phyloP scores from a whole-genome alignment of 2,329 filamentous ascomycete genomes.

The Colletotrichum chlorophyti region DNA sequence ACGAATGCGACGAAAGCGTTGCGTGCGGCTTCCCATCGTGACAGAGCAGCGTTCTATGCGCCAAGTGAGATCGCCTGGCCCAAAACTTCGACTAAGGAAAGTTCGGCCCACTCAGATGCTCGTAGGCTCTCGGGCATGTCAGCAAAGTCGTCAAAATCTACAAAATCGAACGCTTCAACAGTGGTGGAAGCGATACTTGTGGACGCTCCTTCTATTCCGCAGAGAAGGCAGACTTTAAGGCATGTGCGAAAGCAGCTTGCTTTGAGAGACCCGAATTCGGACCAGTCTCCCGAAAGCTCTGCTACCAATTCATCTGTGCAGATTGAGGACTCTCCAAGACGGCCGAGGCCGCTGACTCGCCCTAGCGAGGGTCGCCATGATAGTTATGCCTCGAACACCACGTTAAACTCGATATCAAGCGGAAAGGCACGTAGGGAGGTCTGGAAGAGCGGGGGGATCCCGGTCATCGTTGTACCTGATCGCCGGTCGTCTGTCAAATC shows the following conservation, averaged over 20 bases:
- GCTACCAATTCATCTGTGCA: conserved; percentile 46
- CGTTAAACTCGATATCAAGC: conserved; percentile 58
- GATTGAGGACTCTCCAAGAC: conserved; percentile 37
- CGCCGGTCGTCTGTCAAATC: conserved; percentile 61
- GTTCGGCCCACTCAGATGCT: conserved; percentile 49
- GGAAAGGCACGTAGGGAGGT: conserved; percentile 64
- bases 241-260: conserved; percentile 64
- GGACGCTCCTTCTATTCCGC: conserved; percentile 51
- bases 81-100: conserved; percentile 44
- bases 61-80: conserved; percentile 40
- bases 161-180: conserved; percentile 60
- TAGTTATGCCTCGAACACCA: conserved; percentile 56
- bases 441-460: conserved; percentile 65
- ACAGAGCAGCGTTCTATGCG: conserved; percentile 46
- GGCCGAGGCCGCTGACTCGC: conserved; percentile 36
- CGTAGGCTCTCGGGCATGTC: conserved; percentile 62
- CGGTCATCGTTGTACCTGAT: conserved; percentile 68
- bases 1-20: conserved; percentile 60
- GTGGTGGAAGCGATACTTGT: conserved; percentile 65
- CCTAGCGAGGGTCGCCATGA: conserved; percentile 45
- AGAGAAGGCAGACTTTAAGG: conserved; percentile 61
- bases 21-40: conserved; percentile 53
- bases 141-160: conserved; percentile 60
- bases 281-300: conserved; percentile 50
- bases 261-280: conserved; percentile 55